A percentile compares a stretch with the other conserved stretches of the same genome.
phyloP scores from a whole-genome alignment of 148 eudicot species.

The Cornus florida region DNA sequence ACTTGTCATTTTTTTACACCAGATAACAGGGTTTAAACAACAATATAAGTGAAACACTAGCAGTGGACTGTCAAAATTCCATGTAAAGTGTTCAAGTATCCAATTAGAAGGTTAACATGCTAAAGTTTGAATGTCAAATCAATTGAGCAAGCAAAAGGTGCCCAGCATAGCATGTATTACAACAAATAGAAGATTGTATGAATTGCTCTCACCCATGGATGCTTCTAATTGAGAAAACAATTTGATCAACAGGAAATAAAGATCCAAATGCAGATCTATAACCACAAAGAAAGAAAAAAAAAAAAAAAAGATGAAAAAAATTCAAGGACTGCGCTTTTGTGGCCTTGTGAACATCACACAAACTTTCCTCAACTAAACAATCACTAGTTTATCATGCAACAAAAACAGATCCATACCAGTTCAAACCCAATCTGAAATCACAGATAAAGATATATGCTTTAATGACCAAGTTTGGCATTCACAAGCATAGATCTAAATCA shows the following conservation, averaged over 20 bases:
- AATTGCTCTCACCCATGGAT: too few species aligned
- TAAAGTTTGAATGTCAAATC: neutral
- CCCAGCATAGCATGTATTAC: neutral
- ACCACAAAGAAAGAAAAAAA: neutral
- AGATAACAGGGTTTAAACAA: neutral
- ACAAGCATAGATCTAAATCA: neutral
- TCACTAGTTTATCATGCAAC: neutral
- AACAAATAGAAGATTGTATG: too few species aligned
- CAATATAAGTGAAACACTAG: neutral
- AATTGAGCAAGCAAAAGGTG: neutral
- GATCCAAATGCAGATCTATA: too few species aligned
- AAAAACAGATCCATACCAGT: neutral
- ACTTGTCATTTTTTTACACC: neutral
- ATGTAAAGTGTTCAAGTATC: neutral
- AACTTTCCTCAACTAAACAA: neutral
- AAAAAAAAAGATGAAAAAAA: too few species aligned
- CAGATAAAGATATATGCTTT: neutral
- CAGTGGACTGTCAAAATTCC: neutral
- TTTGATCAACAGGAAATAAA: neutral
- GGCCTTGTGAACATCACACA: neutral
- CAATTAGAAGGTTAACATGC: too few species aligned
- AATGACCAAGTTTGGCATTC: neutral
- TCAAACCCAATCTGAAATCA: neutral
- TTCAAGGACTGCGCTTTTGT: neutral
- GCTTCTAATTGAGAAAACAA: too few species aligned